A percentile compares a stretch with the other conserved stretches of the same genome.
Conservation (phyloP, 2,329 filamentous ascomycete genomes). For the Pyricularia pennisetigena region DNA sequence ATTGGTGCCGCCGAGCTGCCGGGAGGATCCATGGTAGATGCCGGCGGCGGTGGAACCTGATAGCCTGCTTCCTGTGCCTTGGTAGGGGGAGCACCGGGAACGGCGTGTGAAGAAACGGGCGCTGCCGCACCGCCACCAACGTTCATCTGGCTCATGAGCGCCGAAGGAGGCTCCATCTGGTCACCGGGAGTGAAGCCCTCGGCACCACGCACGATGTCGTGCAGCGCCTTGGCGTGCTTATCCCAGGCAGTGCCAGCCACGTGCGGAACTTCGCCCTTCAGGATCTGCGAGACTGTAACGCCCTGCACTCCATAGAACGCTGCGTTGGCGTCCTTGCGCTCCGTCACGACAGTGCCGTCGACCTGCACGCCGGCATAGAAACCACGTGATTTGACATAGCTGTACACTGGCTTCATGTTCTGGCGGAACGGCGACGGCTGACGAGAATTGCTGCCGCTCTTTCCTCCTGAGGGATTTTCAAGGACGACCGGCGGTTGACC, state of each 20-base stretch:
- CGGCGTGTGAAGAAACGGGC: background rate
- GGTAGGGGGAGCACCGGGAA: background rate
- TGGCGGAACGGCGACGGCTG: constrained; percentile 15
- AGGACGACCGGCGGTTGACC: background rate
- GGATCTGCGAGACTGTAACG: constrained; percentile 34
- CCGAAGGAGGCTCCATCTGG: constrained; percentile 2
- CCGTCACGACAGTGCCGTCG: constrained; percentile 78
- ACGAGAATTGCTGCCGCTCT: constrained; percentile 5
- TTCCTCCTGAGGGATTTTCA: background rate
- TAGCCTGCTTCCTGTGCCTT: constrained; percentile 1
- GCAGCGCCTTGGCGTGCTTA: constrained; percentile 18
- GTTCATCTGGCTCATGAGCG: constrained; percentile 8
- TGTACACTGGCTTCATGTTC: constrained; percentile 34
- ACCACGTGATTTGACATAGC: constrained; percentile 79
- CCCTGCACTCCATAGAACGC: constrained; percentile 64
- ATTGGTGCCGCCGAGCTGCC: background rate
- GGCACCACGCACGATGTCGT: constrained; percentile 24
- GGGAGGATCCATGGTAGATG: background rate
- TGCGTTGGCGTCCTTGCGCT: constrained; percentile 81
- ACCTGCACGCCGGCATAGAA: constrained; percentile 82
- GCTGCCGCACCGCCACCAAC: constrained; percentile 3
- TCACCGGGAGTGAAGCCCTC: constrained; percentile 17
- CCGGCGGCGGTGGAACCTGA: background rate
- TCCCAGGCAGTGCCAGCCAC: constrained; percentile 19
- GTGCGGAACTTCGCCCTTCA: constrained; percentile 30